Evolutionary conservation across 2,329 filamentous ascomycete species (phyloP), one percentile per base, ranked within the genome.

Genomic region (Pseudocercospora macadamiae): DNA sequence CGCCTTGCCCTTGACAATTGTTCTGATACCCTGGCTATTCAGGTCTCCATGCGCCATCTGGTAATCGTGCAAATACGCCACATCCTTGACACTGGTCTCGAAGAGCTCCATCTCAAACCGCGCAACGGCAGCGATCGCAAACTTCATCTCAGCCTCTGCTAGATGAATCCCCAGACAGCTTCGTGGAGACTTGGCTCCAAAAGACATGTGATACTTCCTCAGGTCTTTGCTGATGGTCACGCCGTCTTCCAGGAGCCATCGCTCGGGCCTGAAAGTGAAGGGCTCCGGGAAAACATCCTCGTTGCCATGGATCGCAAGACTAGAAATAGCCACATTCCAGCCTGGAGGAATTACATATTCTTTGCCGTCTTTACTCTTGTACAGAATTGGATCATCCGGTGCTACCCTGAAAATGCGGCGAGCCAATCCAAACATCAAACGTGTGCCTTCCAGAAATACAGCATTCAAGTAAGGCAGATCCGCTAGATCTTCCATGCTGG

Each of bases 81-180:
- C 52, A 26, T 67, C 64, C 47, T 59, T 53, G 34, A 61, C 55
- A 9, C 55, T 59, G 1, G 65, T 68, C 51, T 66, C 61, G 39
- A 62, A 65, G 4, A 71, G 55, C n/a, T 64, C 57, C 55, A 74
- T 51, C 21, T 73, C 68, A 47, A 75, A 74, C 34, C 71, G 69
- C 4, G n/a, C 68, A 62, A 3, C 68, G 4, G 57, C 57, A 2
- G 57, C 72, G 18, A 73, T 65, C 3, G 62, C 63, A 7, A 74
- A 65, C 19, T 71, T 69, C 14, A 75, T 55, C 55, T 75, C 73
- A 14, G 68, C 67, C 66, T 71, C 72, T 3, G 73, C 73, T 7
- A 75, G 51, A 67, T 73, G 26, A 68, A 70, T 26, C 64, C 60
- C 59, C 64, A 74, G 60, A 66, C 72, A 57, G 66, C 66, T 16